phyloP scores from a whole-genome alignment of 2,329 filamentous ascomycete species.

The Aspergillus sp. region DNA sequence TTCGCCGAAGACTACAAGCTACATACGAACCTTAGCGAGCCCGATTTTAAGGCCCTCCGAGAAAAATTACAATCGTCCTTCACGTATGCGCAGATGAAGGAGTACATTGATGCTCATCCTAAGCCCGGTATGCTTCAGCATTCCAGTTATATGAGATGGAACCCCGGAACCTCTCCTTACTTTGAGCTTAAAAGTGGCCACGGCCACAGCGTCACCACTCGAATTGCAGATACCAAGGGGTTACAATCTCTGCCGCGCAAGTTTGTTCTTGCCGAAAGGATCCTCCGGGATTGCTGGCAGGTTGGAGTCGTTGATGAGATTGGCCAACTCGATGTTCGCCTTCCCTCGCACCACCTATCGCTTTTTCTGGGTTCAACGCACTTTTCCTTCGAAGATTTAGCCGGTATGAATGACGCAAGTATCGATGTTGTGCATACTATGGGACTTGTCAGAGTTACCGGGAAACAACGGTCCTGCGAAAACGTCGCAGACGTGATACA shows the following conservation, averaged over 20 bases:
- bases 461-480: conserved; percentile 37
- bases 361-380: conserved; percentile 38
- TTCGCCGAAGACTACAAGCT: conserved; percentile 29
- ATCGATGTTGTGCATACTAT: conserved; percentile 42
- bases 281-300: conserved; percentile 47
- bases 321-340: conserved; percentile 42
- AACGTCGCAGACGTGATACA: conserved; percentile 39
- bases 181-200: conserved; percentile 27
- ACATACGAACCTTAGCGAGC: conserved; percentile 30
- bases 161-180: conserved; percentile 37
- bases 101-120: conserved; percentile 30
- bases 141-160: conserved; percentile 29
- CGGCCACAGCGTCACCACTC: conserved; percentile 24
- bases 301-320: conserved; percentile 38
- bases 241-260: conserved; percentile 32
- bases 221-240: conserved; percentile 25
- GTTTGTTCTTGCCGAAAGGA: conserved; percentile 37
- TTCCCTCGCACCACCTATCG: conserved; percentile 33
- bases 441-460: conserved; percentile 43
- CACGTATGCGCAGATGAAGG: conserved; percentile 36
- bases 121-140: not conserved
- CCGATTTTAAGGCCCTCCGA: conserved; percentile 38
- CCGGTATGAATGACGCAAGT: conserved; percentile 37
- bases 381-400: conserved; percentile 44
- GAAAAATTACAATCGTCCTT: conserved; percentile 40